Evolutionary conservation across 257 asterid genomes (phyloP).

Genomic region (Solanum clarkiae): DNA sequence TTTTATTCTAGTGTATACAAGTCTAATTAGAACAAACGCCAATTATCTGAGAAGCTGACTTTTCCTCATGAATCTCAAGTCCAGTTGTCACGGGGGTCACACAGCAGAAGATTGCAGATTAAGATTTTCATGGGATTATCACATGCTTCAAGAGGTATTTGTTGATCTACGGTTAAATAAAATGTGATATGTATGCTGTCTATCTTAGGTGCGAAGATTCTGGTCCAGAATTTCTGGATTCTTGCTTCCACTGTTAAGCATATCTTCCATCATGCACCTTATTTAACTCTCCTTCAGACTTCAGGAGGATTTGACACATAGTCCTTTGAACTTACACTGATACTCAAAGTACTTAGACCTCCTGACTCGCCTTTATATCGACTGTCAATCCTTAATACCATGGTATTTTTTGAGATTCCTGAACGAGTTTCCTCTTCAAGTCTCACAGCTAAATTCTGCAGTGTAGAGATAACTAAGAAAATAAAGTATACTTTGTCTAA

Average conservation of each 20-base stretch:
- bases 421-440: neutral
- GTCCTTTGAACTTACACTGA: neutral
- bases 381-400: neutral
- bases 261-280: constrained; percentile 8
- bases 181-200: neutral
- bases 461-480: neutral
- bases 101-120: neutral
- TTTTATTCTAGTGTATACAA: neutral
- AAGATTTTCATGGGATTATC: neutral
- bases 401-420: constrained; percentile 1
- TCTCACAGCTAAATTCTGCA: neutral
- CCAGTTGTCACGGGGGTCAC: neutral
- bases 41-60: neutral
- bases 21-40: neutral
- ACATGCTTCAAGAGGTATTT: neutral
- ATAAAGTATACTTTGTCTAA: neutral
- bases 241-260: neutral
- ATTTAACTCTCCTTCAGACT: neutral
- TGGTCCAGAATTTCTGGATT: neutral
- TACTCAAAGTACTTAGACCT: neutral
- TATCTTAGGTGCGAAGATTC: neutral
- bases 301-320: neutral
- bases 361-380: constrained; percentile 3
- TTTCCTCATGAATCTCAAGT: neutral
- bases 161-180: neutral